Evolutionary conservation across 176 grass and related monocot species (phyloP).

Genomic region (Eleusine indica): DNA sequence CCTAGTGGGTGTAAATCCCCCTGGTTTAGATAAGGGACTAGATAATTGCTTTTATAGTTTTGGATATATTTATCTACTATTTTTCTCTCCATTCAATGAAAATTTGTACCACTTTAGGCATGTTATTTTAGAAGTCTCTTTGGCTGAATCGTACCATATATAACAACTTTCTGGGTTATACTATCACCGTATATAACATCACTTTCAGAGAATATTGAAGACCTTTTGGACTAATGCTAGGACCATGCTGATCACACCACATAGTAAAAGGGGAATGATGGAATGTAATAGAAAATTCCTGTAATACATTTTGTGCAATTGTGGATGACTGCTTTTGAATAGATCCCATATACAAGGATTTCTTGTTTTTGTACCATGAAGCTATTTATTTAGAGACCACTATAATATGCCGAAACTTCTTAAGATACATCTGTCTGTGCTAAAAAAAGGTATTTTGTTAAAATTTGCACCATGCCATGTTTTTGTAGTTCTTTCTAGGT

Average conservation of each 20-base stretch:
- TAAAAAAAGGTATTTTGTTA: background rate
- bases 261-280: too few relatives aligned
- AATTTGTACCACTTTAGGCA: background rate
- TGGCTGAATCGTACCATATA: too few relatives aligned
- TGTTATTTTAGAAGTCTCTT: background rate
- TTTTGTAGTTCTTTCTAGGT: slow-evolving; percentile 6
- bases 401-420: background rate
- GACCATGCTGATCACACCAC: too few relatives aligned
- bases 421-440: slow-evolving; percentile 1
- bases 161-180: too few relatives aligned
- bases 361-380: background rate
- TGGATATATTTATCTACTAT: background rate
- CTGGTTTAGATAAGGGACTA: background rate
- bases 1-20: background rate
- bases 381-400: slow-evolving; percentile 4
- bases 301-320: background rate
- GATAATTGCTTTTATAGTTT: too few relatives aligned
- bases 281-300: background rate
- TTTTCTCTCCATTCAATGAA: background rate
- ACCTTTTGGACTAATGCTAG: background rate
- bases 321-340: slow-evolving; percentile 1
- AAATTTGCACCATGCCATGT: background rate
- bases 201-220: background rate
- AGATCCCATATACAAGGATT: background rate
- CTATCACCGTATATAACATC: background rate